Percentiles rank a stretch among this genome's conserved stretches.
Conservation (phyloP, 1,284 basidiomycete species). For the Leucocoprinus gongylophorus region DNA sequence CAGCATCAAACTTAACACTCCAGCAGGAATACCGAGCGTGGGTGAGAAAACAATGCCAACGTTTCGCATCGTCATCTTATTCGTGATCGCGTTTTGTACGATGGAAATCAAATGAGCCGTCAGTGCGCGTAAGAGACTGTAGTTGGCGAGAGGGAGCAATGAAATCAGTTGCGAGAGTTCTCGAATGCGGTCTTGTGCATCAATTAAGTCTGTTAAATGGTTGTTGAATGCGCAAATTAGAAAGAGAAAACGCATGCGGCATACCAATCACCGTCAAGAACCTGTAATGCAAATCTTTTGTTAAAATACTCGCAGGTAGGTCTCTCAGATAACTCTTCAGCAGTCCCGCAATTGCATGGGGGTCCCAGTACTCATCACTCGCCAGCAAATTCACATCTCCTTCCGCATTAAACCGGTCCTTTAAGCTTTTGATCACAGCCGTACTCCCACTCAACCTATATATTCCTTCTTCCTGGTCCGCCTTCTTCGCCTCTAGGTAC, state of each 20-base stretch:
- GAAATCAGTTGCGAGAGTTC: slow-evolving; percentile 86
- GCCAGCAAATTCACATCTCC: slow-evolving; percentile 85
- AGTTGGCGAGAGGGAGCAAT: slow-evolving; percentile 86
- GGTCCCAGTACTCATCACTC: slow-evolving; percentile 89
- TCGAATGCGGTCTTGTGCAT: slow-evolving; percentile 79
- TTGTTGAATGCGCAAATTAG: not conserved
- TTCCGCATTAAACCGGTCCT: slow-evolving; percentile 90
- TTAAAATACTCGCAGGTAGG: slow-evolving; percentile 83
- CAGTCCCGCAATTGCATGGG: slow-evolving; percentile 89
- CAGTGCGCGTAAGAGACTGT: slow-evolving; percentile 86
- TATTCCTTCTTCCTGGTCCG: slow-evolving; percentile 95
- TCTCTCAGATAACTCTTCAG: slow-evolving; percentile 90
- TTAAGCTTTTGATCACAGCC: slow-evolving; percentile 89
- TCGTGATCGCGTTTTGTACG: slow-evolving; percentile 81
- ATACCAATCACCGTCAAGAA: slow-evolving; percentile 89
- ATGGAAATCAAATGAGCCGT: slow-evolving; percentile 96
- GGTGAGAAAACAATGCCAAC: slow-evolving; percentile 98
- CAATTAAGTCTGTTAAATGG: slow-evolving; percentile 66
- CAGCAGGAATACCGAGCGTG: slow-evolving; percentile 90
- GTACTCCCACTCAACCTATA: slow-evolving; percentile 92
- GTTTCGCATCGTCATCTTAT: slow-evolving; percentile 99
- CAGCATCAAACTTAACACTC: slow-evolving; percentile 89
- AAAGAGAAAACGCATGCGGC: slow-evolving; percentile 20
- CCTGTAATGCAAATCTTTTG: slow-evolving; percentile 81
- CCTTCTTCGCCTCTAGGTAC: slow-evolving; percentile 84